Evolutionary conservation across 306 rosid species (phyloP).

Genomic region (Abrus precatorius): DNA sequence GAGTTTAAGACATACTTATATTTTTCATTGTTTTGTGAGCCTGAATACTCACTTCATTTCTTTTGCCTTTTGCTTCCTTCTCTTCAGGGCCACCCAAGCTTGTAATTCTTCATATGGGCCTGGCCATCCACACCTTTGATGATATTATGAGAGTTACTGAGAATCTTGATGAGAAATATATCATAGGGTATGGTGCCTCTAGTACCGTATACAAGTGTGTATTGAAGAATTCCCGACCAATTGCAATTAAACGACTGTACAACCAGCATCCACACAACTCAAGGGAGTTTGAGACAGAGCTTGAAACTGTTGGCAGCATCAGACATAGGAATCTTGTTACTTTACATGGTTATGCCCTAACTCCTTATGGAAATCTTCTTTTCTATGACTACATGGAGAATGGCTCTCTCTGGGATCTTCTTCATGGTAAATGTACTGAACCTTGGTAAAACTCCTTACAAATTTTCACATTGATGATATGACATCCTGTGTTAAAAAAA

Average conservation of each 20-base stretch:
- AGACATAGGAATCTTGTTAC: slow-evolving; percentile 34
- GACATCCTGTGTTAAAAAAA: background rate
- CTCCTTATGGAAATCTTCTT: slow-evolving; percentile 29
- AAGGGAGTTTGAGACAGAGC: slow-evolving; percentile 33
- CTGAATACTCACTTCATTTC: background rate
- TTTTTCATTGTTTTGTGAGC: background rate
- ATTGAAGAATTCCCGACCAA: slow-evolving; percentile 30
- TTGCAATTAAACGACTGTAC: slow-evolving; percentile 23
- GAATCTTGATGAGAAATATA: slow-evolving; percentile 21
- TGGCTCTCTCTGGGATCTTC: slow-evolving; percentile 39
- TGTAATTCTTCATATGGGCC: slow-evolving; percentile 35
- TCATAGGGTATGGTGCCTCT: slow-evolving; percentile 27
- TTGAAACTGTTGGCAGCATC: slow-evolving; percentile 29
- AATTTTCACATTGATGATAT: background rate
- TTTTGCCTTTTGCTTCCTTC: background rate
- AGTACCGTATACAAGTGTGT: slow-evolving; percentile 23
- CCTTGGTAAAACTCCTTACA: background rate
- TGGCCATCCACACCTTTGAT: slow-evolving; percentile 31
- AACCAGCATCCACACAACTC: slow-evolving; percentile 12
- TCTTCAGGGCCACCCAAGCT: slow-evolving; percentile 31
- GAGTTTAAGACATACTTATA: background rate
- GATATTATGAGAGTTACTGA: slow-evolving; percentile 33
- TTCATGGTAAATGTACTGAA: slow-evolving; percentile 2
- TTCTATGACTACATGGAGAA: slow-evolving; percentile 36
- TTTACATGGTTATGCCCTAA: slow-evolving; percentile 34